Evolutionary conservation across 169 alveolate species (phyloP), one percentile per base, ranked within the genome.

Genomic region (Ichthyophthirius multifiliis): DNA sequence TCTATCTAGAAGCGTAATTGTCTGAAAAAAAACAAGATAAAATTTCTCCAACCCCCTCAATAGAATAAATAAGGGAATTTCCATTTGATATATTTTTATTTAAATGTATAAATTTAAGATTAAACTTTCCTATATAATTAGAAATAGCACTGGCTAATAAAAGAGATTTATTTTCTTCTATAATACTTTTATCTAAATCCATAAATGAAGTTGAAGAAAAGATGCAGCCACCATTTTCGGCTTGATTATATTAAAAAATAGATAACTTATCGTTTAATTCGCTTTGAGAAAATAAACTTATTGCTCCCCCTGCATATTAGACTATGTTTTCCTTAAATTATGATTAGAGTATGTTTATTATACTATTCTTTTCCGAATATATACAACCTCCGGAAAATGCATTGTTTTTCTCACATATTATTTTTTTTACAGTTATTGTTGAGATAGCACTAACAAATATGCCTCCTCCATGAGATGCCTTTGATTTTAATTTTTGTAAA

Each of bases 381-480:
- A 55, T 27, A 5, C 71, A 55, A 3, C 71, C 71, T 20, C 32
- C 71, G 4, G 71, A 27, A 55, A 10, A 1, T 0, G 39, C 71
- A 27, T 55, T 6, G 18, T 55, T 55, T 4, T 4, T 5, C 10
- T 16, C 13, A 23, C 71, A 55, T 1, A 3, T 0, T 1, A 34
- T 39, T 55, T 39, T 7, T 3, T 5, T 7, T 55, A 55, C 39
- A 1, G 71, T 55, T 15, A 55, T 27, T 2, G 71, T 55, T 3
- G 43, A 27, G n/a, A 55, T 27, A 18, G 43, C 31, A 27, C 71
- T 55, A 13, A 55, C 23, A 27, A 55, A 55, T 16, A 55, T 20
- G 10, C 43, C 71, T 5, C 71, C 71, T 20, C 71, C 71, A 55
- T 55, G 71, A 55, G 71, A 27, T 27, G 71, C 71, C 71, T 55